Base-by-base conservation (phyloP, 306 rosid genomes). In the Castanopsis chinensis region DNA sequence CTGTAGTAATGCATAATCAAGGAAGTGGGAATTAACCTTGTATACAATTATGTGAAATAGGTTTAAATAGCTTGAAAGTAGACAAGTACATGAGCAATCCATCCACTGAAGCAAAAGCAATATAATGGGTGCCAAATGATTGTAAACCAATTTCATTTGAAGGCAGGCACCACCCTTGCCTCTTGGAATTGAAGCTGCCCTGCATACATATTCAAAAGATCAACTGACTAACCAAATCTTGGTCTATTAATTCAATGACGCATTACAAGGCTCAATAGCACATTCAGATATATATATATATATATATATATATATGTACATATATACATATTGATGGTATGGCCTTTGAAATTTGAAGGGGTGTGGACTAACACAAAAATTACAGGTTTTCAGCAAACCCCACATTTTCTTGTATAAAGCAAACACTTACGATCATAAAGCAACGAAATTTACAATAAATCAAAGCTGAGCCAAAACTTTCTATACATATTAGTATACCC, bases 101-200 rank as follows among this genome's bases (percentile, higher is more conserved):
- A 93, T 77, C 96, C 94, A 91, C 64, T 80, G 87, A 56, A 88
- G 81, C 70, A 91, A 81, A 85, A 79, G 71, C 84, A 90, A 76
- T 72, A 90, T 75, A 65, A 91, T 32, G 14, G 94, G 92, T 25
- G 92, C 94, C 84, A 90, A 76, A 57, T 91, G 79, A 83, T 76
- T 83, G 80, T 79, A 90, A 54, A 84, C 96, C 81, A 91, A 75
- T 83, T 89, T 91, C 97, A 93, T 87, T 76, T 87, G 91, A 79
- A 91, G 86, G 85, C 51, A 85, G 56, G 82, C 60, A 75, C 83
- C 83, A 71, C 86, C 94, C 58, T 87, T 93, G 43, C 85, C 80
- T 83, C 82, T 83, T 63, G 92, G 86, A 82, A 93, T 80, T 37
- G 98, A 86, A 80, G 92, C 92, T 70, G 94, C 97, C 87, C 98